These are phyloP conservation scores for Pestalotiopsis fici DNA, from an alignment of 2,329 filamentous ascomycete genomes.

Conservation along the genomic window DNA sequence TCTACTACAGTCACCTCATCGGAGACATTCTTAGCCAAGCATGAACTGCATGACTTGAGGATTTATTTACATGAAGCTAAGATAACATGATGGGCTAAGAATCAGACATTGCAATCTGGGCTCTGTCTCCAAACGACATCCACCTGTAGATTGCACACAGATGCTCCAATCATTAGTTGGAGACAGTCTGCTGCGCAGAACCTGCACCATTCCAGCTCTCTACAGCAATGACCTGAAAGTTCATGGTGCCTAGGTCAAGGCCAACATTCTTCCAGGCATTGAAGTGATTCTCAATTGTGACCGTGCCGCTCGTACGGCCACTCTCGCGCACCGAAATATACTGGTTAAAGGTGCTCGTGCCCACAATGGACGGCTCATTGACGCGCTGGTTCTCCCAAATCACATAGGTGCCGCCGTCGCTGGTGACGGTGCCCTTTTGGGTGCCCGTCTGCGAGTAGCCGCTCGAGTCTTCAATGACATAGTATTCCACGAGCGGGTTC, in stretches of 20 bases:
- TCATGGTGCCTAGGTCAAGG: slow-evolving; percentile 40
- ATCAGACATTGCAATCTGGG: too few relatives aligned
- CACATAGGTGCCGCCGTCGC: slow-evolving; percentile 34
- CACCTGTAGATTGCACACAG: too few relatives aligned
- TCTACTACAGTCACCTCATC: too few relatives aligned
- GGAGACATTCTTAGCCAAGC: too few relatives aligned
- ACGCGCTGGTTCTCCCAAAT: slow-evolving; percentile 32
- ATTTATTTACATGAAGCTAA: too few relatives aligned
- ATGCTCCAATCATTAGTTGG: background rate
- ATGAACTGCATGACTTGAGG: too few relatives aligned
- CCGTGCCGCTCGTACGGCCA: slow-evolving; percentile 46
- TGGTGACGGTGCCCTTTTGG: slow-evolving; percentile 28
- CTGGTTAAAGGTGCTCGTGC: slow-evolving; percentile 48
- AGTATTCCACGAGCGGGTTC: slow-evolving; percentile 39
- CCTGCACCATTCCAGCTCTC: slow-evolving; percentile 47
- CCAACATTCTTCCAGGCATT: slow-evolving; percentile 46
- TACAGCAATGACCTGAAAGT: slow-evolving; percentile 51
- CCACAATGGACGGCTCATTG: slow-evolving; percentile 45
- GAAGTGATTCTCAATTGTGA: slow-evolving; percentile 49
- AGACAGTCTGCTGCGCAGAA: slow-evolving; percentile 38
- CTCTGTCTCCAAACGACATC: too few relatives aligned
- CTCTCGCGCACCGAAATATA: slow-evolving; percentile 48
- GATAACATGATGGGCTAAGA: too few relatives aligned
- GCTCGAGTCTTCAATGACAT: slow-evolving; percentile 44
- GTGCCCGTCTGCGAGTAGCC: slow-evolving; percentile 41